Conservation (phyloP, 495 filamentous ascomycete species). For the Penicillium paxilli region DNA sequence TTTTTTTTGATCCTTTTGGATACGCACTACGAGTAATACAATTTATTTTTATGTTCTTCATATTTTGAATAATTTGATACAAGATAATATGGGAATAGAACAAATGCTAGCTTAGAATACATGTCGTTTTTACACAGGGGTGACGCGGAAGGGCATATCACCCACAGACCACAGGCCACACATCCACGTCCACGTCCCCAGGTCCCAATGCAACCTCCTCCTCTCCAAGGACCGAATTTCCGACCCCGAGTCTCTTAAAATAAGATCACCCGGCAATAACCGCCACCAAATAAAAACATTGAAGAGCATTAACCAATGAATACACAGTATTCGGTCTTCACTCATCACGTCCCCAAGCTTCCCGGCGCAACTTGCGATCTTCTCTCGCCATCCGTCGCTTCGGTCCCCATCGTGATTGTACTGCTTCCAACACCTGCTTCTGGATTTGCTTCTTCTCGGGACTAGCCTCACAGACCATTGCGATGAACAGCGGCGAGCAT, state of each 20-base stretch:
- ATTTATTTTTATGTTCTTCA: too few species aligned
- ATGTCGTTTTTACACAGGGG: constrained; percentile 21
- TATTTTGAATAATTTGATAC: neutral
- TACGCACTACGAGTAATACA: neutral
- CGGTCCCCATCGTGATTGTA: constrained; percentile 72
- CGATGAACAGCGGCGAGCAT: constrained; percentile 76
- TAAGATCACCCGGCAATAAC: too few species aligned
- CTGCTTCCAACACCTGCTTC: constrained; percentile 56
- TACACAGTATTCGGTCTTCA: constrained; percentile 24
- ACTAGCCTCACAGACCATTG: constrained; percentile 49
- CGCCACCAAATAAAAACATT: neutral
- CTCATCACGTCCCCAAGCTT: constrained; percentile 53
- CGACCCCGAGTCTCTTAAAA: neutral
- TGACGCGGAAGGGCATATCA: neutral
- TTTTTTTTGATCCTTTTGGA: neutral
- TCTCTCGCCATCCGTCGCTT: constrained; percentile 69
- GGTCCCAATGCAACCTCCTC: neutral
- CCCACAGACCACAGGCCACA: too few species aligned
- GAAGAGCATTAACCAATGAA: neutral
- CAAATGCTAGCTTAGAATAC: constrained; percentile 24
- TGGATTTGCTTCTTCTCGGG: constrained; percentile 50
- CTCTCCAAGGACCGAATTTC: neutral
- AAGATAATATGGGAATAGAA: constrained; percentile 13
- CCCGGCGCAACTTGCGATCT: constrained; percentile 68
- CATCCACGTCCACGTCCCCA: too few species aligned